Evolutionary conservation across 306 rosid genomes (phyloP).

Genomic region (Pyrus betulifolia): DNA sequence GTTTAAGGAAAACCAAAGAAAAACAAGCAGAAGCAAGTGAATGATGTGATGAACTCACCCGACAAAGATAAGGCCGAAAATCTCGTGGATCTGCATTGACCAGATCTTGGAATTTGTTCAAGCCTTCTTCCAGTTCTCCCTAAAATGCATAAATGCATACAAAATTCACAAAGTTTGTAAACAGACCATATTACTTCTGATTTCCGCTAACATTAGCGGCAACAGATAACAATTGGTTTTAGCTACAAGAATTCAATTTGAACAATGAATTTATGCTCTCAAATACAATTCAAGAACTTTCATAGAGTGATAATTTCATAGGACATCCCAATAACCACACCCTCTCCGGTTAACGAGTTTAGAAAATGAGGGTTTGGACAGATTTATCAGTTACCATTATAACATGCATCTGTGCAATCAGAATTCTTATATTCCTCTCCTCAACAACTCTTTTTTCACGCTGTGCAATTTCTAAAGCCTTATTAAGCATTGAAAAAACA

Average conservation of each 20-base stretch:
- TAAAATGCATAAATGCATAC: slow-evolving; percentile 24
- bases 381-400: slow-evolving; percentile 47
- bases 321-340: slow-evolving; percentile 2
- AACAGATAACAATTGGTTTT: neutral
- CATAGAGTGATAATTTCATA: slow-evolving; percentile 7
- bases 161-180: neutral
- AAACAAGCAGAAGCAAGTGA: neutral
- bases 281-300: neutral
- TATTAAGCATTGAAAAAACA: slow-evolving; percentile 61
- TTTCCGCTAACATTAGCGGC: neutral
- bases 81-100: slow-evolving; percentile 69
- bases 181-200: neutral
- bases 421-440: slow-evolving; percentile 76
- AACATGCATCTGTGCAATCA: slow-evolving; percentile 83
- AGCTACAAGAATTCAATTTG: neutral
- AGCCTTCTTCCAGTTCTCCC: slow-evolving; percentile 78
- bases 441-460: slow-evolving; percentile 59
- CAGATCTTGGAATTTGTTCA: slow-evolving; percentile 60
- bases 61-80: slow-evolving; percentile 90
- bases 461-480: slow-evolving; percentile 55
- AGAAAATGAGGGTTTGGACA: neutral
- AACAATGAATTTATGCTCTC: neutral
- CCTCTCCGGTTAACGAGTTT: neutral
- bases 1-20: neutral
- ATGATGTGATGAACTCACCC: slow-evolving; percentile 39